Conservation (phyloP, 2,329 filamentous ascomycete species). For the Xylaria sp. region DNA sequence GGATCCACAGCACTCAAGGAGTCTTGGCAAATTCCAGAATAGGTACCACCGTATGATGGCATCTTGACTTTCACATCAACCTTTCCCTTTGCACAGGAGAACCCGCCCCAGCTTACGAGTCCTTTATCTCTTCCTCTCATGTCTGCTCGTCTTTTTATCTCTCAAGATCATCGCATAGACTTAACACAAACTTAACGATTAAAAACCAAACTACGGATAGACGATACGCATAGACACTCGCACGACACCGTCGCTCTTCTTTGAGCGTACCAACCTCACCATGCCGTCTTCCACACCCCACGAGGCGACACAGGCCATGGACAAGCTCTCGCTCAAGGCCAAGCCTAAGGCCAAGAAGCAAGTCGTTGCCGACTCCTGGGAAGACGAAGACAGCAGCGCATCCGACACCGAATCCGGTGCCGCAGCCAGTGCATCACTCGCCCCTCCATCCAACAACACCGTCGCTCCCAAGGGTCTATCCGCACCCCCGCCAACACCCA, state of each 20-base stretch:
- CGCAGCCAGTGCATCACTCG: slow-evolving; percentile 12
- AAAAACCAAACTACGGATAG: too few relatives aligned
- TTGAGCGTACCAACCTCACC: neutral
- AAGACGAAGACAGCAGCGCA: slow-evolving; percentile 58
- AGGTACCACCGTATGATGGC: too few relatives aligned
- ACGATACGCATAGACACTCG: too few relatives aligned
- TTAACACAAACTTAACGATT: too few relatives aligned
- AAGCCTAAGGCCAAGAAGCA: slow-evolving; percentile 35
- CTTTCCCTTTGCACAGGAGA: too few relatives aligned
- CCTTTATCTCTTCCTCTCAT: too few relatives aligned
- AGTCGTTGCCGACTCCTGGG: slow-evolving; percentile 66
- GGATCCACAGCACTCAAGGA: too few relatives aligned
- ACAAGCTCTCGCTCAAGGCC: slow-evolving; percentile 30
- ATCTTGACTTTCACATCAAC: too few relatives aligned
- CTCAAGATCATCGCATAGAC: too few relatives aligned
- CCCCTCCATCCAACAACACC: slow-evolving; percentile 19
- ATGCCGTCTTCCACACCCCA: slow-evolving; percentile 24
- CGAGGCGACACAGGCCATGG: slow-evolving; percentile 24
- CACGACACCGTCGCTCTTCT: neutral
- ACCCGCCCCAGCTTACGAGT: too few relatives aligned
- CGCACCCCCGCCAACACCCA: slow-evolving; percentile 63
- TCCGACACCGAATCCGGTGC: slow-evolving; percentile 35
- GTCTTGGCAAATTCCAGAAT: too few relatives aligned
- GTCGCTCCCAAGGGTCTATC: slow-evolving; percentile 33
- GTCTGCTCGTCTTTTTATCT: too few relatives aligned